Conservation (phyloP, 345 rosid species). For the Viola odorata region DNA sequence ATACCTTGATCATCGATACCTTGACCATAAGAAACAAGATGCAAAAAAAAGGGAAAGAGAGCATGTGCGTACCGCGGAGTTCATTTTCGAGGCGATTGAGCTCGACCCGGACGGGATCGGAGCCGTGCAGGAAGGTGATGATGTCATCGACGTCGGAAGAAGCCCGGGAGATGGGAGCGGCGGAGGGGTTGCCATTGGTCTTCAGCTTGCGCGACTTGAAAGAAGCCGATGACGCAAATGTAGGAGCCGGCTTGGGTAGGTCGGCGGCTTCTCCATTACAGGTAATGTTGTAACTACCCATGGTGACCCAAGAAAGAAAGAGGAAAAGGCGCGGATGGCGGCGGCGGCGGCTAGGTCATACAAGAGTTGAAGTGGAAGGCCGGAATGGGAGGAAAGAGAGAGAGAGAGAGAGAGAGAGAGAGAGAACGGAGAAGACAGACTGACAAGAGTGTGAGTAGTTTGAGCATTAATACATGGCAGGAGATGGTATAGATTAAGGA, state of each 20-base stretch:
- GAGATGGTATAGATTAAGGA: conserved; percentile 14
- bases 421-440: not conserved
- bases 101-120: conserved; percentile 50
- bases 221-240: conserved; percentile 31
- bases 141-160: conserved; percentile 38
- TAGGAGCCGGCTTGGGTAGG: not conserved
- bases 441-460: too few relatives aligned
- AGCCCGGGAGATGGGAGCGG: conserved; percentile 19
- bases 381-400: conserved; percentile 20
- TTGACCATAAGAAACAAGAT: not conserved
- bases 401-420: not conserved
- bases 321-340: too few relatives aligned
- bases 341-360: too few relatives aligned
- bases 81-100: conserved; percentile 46
- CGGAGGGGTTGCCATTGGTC: conserved; percentile 9
- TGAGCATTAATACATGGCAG: conserved; percentile 1
- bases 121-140: conserved; percentile 41
- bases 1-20: not conserved
- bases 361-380: conserved; percentile 7
- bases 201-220: conserved; percentile 40
- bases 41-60: not conserved
- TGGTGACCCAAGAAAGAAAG: too few relatives aligned
- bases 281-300: not conserved
- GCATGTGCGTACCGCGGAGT: conserved; percentile 29
- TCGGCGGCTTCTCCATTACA: conserved; percentile 31